Percentiles rank a stretch among this genome's conserved stretches.
Evolutionary conservation across 2,329 filamentous ascomycete species (phyloP).

Genomic region (Ascochyta fabae): DNA sequence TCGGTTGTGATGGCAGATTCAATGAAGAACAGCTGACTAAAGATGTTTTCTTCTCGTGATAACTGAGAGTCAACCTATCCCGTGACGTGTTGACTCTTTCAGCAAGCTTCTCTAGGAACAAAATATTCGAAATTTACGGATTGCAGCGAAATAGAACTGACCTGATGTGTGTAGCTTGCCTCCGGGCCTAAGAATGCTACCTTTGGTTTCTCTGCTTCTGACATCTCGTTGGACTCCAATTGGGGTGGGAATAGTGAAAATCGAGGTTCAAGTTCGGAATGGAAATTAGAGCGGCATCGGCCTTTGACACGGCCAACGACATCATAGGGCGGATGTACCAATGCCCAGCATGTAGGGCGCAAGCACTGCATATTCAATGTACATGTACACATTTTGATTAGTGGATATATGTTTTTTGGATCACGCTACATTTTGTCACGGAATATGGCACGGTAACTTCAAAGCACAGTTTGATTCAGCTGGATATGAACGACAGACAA

Average conservation of each 20-base stretch:
- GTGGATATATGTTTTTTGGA: neutral
- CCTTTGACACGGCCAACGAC: conserved; percentile 11
- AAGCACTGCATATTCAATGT: neutral
- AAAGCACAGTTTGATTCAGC: conserved; percentile 33
- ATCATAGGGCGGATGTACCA: conserved; percentile 10
- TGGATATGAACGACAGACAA: conserved; percentile 38
- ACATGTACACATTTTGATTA: neutral
- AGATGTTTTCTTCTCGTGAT: neutral
- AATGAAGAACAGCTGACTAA: no score
- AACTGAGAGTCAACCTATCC: neutral
- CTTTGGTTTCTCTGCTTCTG: conserved; percentile 26
- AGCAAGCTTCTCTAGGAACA: neutral
- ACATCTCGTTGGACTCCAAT: conserved; percentile 16
- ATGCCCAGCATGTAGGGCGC: conserved; percentile 7
- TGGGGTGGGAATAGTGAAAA: neutral
- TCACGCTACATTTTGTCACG: neutral
- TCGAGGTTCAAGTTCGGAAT: conserved; percentile 7
- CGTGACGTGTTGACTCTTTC: conserved; percentile 5
- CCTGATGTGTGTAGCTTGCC: conserved; percentile 74
- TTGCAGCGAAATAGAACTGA: conserved; percentile 40
- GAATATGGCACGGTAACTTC: neutral
- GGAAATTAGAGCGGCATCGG: conserved; percentile 20
- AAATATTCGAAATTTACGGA: neutral
- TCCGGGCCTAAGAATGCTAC: conserved; percentile 68
- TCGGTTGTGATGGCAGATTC: no score